Conservation (phyloP, 768 basidiomycete genomes). For the Russula earlei region DNA sequence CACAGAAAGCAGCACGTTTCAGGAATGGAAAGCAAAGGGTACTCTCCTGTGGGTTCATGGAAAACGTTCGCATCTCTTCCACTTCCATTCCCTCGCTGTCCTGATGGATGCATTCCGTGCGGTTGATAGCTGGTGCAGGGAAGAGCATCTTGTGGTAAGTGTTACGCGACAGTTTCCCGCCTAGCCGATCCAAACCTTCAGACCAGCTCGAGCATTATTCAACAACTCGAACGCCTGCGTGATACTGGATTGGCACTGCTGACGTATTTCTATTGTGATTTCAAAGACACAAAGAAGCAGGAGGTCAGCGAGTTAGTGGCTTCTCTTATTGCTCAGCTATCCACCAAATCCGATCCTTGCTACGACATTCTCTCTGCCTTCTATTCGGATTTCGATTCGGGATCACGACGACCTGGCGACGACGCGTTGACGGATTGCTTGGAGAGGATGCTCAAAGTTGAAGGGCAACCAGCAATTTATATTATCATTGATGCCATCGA, state of each 20-base stretch:
- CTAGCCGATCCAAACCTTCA: background rate
- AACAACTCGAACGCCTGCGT: background rate
- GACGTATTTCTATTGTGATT: background rate
- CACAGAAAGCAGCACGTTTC: background rate
- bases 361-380: background rate
- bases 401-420: background rate
- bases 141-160: background rate
- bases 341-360: background rate
- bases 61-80: background rate
- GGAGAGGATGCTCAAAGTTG: background rate
- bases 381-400: background rate
- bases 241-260: background rate
- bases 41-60: background rate
- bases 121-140: background rate
- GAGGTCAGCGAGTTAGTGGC: background rate
- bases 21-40: background rate
- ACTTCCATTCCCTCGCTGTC: background rate
- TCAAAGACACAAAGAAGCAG: background rate
- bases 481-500: background rate
- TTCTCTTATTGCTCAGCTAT: background rate
- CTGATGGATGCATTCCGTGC: background rate
- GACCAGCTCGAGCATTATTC: background rate
- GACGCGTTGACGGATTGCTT: background rate
- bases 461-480: background rate
- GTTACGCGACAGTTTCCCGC: background rate